Base-by-base conservation (phyloP, 1,139 yeast species). In the Saccharomyces pastorianus region DNA sequence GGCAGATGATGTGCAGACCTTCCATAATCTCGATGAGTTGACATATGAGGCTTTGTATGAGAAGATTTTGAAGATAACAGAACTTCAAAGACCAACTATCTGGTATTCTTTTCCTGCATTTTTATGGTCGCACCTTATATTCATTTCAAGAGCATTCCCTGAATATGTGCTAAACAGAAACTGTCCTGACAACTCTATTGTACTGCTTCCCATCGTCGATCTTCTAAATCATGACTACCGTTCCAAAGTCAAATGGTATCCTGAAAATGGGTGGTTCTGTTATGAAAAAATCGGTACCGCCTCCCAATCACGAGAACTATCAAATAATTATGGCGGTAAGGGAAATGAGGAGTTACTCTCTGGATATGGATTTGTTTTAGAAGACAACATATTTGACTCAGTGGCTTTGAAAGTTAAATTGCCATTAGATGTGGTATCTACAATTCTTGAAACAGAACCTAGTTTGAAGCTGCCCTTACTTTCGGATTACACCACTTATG, bases 311-410 rank as follows among this genome's bases (percentile, higher is more conserved):
- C 64, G 66, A 4, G 85, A 88, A 64, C 62, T 89, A 1, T 84
- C 70, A 67, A 89, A 90, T 67, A 89, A 88, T 68, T 90, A 91
- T 68, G 98, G 98, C 1, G 80, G 83, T 56, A 90, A 89, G 66
- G 85, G 95, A 0, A 90, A 90, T 64, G 89, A 86, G 63, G 96
- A 88, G 61, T 73, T 74, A 26, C 59, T 79, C 34, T 62, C 72
- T 41, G 79, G 79, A 2, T 79, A 79, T 62, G 97, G 96, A 0
- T 89, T 89, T 70, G 81, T 84, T 26, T 53, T 85, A 2, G 79
- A 79, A 25, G 71, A 78, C 46, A 89, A 88, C 64, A 67, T 72
- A 1, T 79, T 80, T 49, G 96, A 90, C 61, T 71, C 80, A 2
- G 82, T 86, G 0, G 82, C 86, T 0, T 71, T 82, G 53, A 79